Evolutionary conservation across 2,329 filamentous ascomycete species (phyloP).

Genomic region (Geosmithia flava): DNA sequence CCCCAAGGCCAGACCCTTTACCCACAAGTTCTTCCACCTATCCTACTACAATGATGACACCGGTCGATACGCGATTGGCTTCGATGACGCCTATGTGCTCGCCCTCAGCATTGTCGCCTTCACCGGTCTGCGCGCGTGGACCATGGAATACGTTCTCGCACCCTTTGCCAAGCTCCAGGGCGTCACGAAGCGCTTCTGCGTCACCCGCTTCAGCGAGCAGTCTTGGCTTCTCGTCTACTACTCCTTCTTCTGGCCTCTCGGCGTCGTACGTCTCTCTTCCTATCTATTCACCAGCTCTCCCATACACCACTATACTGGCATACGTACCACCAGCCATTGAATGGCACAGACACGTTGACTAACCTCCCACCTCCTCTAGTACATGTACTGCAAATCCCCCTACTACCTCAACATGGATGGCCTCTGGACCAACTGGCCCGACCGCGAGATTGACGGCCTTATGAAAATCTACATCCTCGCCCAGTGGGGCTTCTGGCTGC

Average conservation of each 20-base stretch:
- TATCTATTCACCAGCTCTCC: too few species aligned
- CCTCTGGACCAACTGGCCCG: slow-evolving; percentile 79
- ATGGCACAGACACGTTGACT: not conserved
- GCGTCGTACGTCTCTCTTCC: slow-evolving; percentile 50
- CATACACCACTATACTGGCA: not conserved
- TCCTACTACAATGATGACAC: slow-evolving; percentile 66
- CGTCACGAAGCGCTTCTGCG: slow-evolving; percentile 62
- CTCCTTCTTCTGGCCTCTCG: slow-evolving; percentile 66
- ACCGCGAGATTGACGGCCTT: slow-evolving; percentile 57
- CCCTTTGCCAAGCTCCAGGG: slow-evolving; percentile 65
- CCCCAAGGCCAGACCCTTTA: slow-evolving; percentile 65
- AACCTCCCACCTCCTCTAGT: slow-evolving; percentile 33
- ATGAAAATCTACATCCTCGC: slow-evolving; percentile 85
- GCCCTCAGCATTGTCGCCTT: slow-evolving; percentile 71
- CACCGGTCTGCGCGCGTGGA: slow-evolving; percentile 70
- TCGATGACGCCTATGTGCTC: slow-evolving; percentile 69
- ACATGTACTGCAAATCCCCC: slow-evolving; percentile 64
- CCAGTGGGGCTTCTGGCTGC: slow-evolving; percentile 86
- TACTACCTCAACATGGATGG: slow-evolving; percentile 68
- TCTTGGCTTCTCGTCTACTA: slow-evolving; percentile 86
- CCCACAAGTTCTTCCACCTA: slow-evolving; percentile 78
- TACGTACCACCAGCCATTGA: not conserved
- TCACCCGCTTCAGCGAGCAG: slow-evolving; percentile 84
- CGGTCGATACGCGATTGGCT: slow-evolving; percentile 62
- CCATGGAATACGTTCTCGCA: slow-evolving; percentile 78